Conservation (phyloP, 2,329 filamentous ascomycete genomes). For the Cercospora sp. region DNA sequence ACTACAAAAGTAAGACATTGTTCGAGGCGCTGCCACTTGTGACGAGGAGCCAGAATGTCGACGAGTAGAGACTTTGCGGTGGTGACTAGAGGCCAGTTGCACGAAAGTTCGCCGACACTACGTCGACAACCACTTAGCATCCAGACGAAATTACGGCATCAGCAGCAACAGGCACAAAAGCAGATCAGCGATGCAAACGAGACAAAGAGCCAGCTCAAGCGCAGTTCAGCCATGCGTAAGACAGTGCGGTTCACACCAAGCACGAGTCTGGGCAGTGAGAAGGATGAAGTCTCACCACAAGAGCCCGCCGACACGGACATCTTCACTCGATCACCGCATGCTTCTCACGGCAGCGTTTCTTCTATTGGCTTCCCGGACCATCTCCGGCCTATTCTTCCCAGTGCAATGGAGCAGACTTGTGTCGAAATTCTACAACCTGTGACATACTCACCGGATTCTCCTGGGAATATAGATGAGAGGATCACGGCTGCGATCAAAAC, state of each 20-base stretch:
- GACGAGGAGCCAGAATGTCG: neutral
- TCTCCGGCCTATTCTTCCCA: neutral
- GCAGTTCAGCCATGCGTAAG: constrained; percentile 9
- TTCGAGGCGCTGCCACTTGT: constrained; percentile 9
- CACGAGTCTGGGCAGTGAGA: constrained; percentile 14
- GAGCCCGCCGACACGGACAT: constrained; percentile 20
- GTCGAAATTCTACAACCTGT: constrained; percentile 17
- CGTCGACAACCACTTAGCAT: neutral
- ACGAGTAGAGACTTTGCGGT: constrained; percentile 13
- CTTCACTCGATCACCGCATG: constrained; percentile 25
- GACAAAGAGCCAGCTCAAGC: constrained; percentile 16
- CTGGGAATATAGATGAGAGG: constrained; percentile 1
- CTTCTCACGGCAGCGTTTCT: constrained; percentile 16
- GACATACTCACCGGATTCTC: constrained; percentile 16
- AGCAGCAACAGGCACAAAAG: constrained; percentile 1
- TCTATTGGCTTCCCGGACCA: constrained; percentile 15
- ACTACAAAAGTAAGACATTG: constrained; percentile 10
- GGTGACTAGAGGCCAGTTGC: constrained; percentile 2
- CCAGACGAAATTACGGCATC: neutral
- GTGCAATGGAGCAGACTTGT: neutral
- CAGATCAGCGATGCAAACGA: constrained; percentile 13
- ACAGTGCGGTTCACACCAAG: constrained; percentile 23
- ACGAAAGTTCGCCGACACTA: neutral
- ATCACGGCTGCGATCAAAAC: constrained; percentile 3
- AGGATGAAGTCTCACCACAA: constrained; percentile 1